These are phyloP conservation scores for Xylaria sp. DNA, from an alignment of 2,329 filamentous ascomycete species.

Conservation along the genomic window DNA sequence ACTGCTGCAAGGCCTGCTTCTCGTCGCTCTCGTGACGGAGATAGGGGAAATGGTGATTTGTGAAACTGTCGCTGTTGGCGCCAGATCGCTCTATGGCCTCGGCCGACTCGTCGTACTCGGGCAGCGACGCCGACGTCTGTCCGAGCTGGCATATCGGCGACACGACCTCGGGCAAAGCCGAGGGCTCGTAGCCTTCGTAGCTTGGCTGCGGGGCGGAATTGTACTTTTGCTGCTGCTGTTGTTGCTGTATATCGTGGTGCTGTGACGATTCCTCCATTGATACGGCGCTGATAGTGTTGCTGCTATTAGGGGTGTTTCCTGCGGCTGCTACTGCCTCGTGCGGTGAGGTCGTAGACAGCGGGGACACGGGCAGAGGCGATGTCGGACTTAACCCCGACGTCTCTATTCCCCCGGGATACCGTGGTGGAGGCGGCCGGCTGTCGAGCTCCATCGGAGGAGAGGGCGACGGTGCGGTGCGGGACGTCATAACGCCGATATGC, in stretches of 20 bases:
- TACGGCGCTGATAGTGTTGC: background rate
- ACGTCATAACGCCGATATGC: background rate
- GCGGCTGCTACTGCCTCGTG: background rate
- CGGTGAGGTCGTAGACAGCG: slow-evolving; percentile 21
- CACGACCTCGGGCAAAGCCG: slow-evolving; percentile 16
- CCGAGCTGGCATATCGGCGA: slow-evolving; percentile 37
- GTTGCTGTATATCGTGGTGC: slow-evolving; percentile 8
- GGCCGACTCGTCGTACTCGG: slow-evolving; percentile 35
- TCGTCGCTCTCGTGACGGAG: slow-evolving; percentile 16
- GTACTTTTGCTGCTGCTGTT: background rate
- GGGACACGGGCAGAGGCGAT: slow-evolving; percentile 29
- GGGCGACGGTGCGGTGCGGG: background rate
- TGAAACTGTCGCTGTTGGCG: background rate
- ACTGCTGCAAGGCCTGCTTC: slow-evolving; percentile 34
- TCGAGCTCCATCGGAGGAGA: slow-evolving; percentile 24
- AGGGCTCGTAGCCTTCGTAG: slow-evolving; percentile 19
- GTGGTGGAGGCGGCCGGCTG: slow-evolving; percentile 25
- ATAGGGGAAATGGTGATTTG: background rate
- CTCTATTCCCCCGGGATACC: slow-evolving; percentile 28
- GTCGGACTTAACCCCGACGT: slow-evolving; percentile 18
- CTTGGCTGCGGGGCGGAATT: slow-evolving; percentile 14
- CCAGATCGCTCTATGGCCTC: slow-evolving; percentile 9
- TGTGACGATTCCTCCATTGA: background rate
- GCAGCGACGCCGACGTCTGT: slow-evolving; percentile 33
- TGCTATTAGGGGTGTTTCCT: background rate